Evolutionary conservation across 1,284 basidiomycete genomes (phyloP).

Genomic region (Athelia psychrophila): DNA sequence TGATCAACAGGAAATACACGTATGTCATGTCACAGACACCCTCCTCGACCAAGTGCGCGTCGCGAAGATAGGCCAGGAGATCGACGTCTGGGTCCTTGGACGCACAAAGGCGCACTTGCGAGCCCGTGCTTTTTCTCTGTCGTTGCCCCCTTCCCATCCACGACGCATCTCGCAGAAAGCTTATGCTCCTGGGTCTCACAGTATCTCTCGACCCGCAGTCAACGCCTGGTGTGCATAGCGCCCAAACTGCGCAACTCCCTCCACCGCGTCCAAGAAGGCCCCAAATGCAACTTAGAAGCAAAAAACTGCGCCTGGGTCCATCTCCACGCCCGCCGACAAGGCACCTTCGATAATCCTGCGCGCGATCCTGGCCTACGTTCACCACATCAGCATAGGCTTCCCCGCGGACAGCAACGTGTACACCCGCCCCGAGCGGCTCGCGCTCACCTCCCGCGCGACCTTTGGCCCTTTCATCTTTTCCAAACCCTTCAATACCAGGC

Average conservation of each 20-base stretch:
- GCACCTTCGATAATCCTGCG: slow-evolving; percentile 35
- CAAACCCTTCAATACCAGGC: neutral
- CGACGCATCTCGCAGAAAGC: slow-evolving; percentile 6
- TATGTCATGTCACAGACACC: slow-evolving; percentile 86
- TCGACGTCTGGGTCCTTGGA: slow-evolving; percentile 91
- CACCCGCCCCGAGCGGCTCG: slow-evolving; percentile 36
- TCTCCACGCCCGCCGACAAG: too few relatives aligned
- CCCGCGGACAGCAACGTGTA: slow-evolving; percentile 18
- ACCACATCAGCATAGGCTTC: slow-evolving; percentile 19
- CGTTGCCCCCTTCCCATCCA: slow-evolving; percentile 2
- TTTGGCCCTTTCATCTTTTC: slow-evolving; percentile 27
- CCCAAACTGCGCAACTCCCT: slow-evolving; percentile 52
- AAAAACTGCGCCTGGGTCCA: slow-evolving; percentile 12
- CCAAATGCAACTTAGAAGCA: slow-evolving; percentile 6
- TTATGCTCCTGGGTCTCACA: slow-evolving; percentile 23
- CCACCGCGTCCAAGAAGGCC: slow-evolving; percentile 5
- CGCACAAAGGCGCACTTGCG: slow-evolving; percentile 81
- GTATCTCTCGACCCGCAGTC: slow-evolving; percentile 59
- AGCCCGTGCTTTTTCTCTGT: slow-evolving; percentile 61
- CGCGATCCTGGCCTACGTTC: slow-evolving; percentile 41
- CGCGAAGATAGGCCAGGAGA: slow-evolving; percentile 78
- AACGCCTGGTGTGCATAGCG: slow-evolving; percentile 91
- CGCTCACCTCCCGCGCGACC: slow-evolving; percentile 47
- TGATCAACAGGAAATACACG: slow-evolving; percentile 79
- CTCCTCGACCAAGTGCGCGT: slow-evolving; percentile 92